Evolutionary conservation across 78 protist genomes (phyloP).

Genomic region (Planoprotostelium fungivorum): DNA sequence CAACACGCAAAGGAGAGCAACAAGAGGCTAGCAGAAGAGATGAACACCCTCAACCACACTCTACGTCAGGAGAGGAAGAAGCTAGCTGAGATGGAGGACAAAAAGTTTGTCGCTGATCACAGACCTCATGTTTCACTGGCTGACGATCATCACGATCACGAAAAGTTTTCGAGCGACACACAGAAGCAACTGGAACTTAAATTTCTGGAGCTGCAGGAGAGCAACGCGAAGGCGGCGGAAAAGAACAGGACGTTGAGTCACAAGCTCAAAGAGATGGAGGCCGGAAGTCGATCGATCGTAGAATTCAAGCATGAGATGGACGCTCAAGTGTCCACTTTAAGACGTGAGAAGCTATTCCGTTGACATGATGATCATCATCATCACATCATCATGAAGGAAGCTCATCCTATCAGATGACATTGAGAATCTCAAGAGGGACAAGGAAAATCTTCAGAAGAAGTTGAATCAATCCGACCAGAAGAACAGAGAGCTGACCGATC

Average conservation of each 20-base stretch:
- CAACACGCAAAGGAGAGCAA: not conserved
- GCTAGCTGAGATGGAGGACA: not conserved
- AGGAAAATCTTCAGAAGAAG: not conserved
- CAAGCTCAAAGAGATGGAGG: not conserved
- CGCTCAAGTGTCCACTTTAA: too few relatives aligned
- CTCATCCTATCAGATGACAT: not conserved
- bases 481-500: not conserved
- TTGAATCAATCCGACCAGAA: not conserved
- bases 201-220: not conserved
- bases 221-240: not conserved
- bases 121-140: not conserved
- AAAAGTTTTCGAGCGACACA: not conserved
- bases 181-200: not conserved
- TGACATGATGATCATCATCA: not conserved
- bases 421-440: not conserved
- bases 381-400: not conserved
- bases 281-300: too few relatives aligned
- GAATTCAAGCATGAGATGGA: too few relatives aligned
- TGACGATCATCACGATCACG: not conserved
- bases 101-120: not conserved
- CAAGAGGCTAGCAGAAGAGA: not conserved
- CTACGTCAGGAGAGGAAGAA: not conserved
- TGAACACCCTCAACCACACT: not conserved
- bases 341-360: too few relatives aligned
- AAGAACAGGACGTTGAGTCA: not conserved